Base-by-base conservation (phyloP, 208 protist genomes). In the Trypanosoma lewisi region DNA sequence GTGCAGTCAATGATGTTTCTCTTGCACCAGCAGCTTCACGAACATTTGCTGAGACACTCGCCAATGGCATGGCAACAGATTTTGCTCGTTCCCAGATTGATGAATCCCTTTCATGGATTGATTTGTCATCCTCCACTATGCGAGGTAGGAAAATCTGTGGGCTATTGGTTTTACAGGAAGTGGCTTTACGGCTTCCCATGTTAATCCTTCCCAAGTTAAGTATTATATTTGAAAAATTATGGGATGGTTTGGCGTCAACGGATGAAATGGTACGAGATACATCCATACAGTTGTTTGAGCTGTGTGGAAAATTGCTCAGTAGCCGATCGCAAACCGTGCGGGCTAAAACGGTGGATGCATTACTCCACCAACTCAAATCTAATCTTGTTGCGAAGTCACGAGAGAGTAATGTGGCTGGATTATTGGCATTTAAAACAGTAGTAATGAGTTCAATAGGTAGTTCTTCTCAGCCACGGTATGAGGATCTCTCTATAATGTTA, bases 361-460 rank as follows among this genome's bases (percentile, higher is more conserved):
- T 92, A 11, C 75, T 95, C 64, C 69, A 78, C 25, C 77, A 85
- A 37, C 73, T 95, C 17, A 83, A 84, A 44, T 66, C 47, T 31
- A 73, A 83, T 52, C 67, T 95, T 33, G 60, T 66, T 14, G 83
- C 83, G 17, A 95, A 89, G 49, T 70, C 59, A 4, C 65, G 77
- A 28, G 78, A 87, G 25, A 77, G 70, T 31, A 75, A 78, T 21
- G 78, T 89, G 12, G 85, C 88, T n/a, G 88, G 88, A 0, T 58
- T 95, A 23, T 60, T 95, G 5, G 88, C 83, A 0, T 95, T 95
- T 70, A 78, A 95, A 65, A 83, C 88, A n/a, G 82, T 95, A 21
- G 80, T 90, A 8, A 89, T 82, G 62, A 89, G 80, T 68, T 85
- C 80, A 27, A 75, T 77, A 11, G 80, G 78, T 30, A 57, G 39